These are phyloP conservation scores for Raffaelea arxii DNA, from an alignment of 2,329 filamentous ascomycete species.

Conservation along the genomic window DNA sequence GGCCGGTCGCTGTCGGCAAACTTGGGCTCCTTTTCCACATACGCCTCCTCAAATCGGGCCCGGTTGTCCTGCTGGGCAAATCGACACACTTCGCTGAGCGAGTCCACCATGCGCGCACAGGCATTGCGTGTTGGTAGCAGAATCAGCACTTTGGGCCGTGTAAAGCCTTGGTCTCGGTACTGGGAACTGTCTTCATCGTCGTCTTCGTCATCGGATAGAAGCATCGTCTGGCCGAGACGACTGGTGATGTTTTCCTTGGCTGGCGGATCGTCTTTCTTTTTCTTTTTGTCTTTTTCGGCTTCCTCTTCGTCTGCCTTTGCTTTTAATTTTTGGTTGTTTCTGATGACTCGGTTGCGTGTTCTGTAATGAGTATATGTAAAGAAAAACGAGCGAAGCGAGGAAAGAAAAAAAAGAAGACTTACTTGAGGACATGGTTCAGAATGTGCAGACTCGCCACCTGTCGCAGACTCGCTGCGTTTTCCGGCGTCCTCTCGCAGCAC, in stretches of 20 bases:
- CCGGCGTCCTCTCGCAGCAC: slow-evolving; percentile 59
- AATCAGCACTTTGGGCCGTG: slow-evolving; percentile 84
- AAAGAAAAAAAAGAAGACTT: slow-evolving; percentile 17
- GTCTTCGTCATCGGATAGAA: slow-evolving; percentile 53
- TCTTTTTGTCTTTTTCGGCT: too few species aligned
- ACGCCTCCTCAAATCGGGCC: slow-evolving; percentile 82
- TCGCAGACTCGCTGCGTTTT: slow-evolving; percentile 60
- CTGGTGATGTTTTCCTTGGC: too few species aligned
- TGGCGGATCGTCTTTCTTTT: too few species aligned
- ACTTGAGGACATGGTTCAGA: slow-evolving; percentile 87
- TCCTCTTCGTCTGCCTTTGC: too few species aligned
- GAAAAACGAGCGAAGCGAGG: slow-evolving; percentile 7
- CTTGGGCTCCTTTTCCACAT: slow-evolving; percentile 53
- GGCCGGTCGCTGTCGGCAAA: slow-evolving; percentile 52
- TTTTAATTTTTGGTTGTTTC: slow-evolving; percentile 83
- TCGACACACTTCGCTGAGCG: slow-evolving; percentile 64
- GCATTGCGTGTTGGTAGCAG: slow-evolving; percentile 82
- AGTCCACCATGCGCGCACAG: slow-evolving; percentile 68
- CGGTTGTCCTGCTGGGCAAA: slow-evolving; percentile 93
- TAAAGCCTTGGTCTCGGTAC: slow-evolving; percentile 88
- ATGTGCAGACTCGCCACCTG: slow-evolving; percentile 71
- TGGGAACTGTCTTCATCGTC: slow-evolving; percentile 57
- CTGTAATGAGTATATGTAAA: slow-evolving; percentile 22
- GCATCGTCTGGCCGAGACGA: too few species aligned
- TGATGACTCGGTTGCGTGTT: slow-evolving; percentile 82